These are phyloP conservation scores for Flueggea neowawraea DNA, from an alignment of 441 rosid species.

Conservation along the genomic window DNA sequence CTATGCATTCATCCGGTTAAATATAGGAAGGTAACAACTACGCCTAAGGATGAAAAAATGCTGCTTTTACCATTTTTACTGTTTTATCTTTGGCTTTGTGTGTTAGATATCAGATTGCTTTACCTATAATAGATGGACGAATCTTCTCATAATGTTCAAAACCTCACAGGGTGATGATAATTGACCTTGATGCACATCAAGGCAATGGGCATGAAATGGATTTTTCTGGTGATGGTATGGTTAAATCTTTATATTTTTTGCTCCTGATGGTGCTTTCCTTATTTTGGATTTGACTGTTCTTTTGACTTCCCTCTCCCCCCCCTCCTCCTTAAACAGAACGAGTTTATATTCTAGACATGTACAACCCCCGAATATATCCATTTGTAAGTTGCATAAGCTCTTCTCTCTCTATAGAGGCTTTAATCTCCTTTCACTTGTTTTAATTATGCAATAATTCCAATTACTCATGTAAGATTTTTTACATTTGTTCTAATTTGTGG, in stretches of 20 bases:
- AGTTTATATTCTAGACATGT: conserved; percentile 85
- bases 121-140: conserved; percentile 6
- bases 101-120: neutral
- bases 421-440: neutral
- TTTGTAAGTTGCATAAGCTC: conserved; percentile 48
- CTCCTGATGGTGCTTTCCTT: conserved; percentile 17
- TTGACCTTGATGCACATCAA: conserved; percentile 99
- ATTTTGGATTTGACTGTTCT: conserved; percentile 3
- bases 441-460: conserved; percentile 5
- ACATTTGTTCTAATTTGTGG: conserved; percentile 3
- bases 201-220: conserved; percentile 97
- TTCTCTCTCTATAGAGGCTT: conserved; percentile 4
- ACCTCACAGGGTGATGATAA: conserved; percentile 77
- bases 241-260: conserved; percentile 7
- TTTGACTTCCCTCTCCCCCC: neutral
- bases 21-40: conserved; percentile 60
- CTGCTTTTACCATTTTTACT: neutral
- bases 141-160: conserved; percentile 21
- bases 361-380: conserved; percentile 88
- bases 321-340: conserved; percentile 42
- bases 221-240: conserved; percentile 72
- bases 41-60: too few relatives aligned
- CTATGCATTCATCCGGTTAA: conserved; percentile 62
- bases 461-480: neutral
- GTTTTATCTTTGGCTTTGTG: neutral